These are phyloP conservation scores for Evernia prunastri DNA, from an alignment of 495 filamentous ascomycete species.

Conservation along the genomic window DNA sequence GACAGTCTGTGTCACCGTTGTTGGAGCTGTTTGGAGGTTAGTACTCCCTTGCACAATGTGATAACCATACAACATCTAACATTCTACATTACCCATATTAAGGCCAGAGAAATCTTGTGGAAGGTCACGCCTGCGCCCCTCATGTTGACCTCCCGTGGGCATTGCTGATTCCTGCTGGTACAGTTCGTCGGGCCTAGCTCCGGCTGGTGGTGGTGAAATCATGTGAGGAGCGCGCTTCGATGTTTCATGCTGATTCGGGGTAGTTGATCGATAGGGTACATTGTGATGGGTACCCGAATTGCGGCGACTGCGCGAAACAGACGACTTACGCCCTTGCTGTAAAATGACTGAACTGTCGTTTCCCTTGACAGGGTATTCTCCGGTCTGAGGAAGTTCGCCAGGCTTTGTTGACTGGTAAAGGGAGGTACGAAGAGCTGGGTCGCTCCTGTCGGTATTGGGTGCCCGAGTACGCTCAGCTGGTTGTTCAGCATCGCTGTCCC, in stretches of 20 bases:
- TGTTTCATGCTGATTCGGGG: conserved; percentile 6
- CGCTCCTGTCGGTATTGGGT: not conserved
- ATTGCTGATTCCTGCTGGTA: conserved; percentile 9
- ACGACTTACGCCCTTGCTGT: conserved; percentile 12
- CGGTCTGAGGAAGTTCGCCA: conserved; percentile 25
- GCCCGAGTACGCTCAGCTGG: conserved; percentile 2
- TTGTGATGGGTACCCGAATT: conserved; percentile 15
- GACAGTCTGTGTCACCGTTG: conserved; percentile 7
- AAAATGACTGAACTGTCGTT: conserved; percentile 25
- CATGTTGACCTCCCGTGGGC: conserved; percentile 6
- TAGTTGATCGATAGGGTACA: conserved; percentile 4
- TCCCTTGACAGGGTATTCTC: conserved; percentile 30
- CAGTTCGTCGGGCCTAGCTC: not conserved
- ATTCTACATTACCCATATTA: conserved; percentile 11
- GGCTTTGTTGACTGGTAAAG: conserved; percentile 29
- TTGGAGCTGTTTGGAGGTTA: conserved; percentile 14
- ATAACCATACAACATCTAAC: not conserved
- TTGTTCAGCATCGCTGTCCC: conserved; percentile 13
- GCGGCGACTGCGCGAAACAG: conserved; percentile 12
- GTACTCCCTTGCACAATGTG: not conserved
- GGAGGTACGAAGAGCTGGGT: conserved; percentile 21
- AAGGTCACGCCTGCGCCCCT: conserved; percentile 9
- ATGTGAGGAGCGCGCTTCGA: conserved; percentile 3
- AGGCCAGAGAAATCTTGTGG: conserved; percentile 17
- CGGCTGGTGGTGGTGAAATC: not conserved